Evolutionary conservation across 2,329 filamentous ascomycete genomes (phyloP), one percentile per base, ranked within the genome.

Genomic region (Epicoccum sorghinum): DNA sequence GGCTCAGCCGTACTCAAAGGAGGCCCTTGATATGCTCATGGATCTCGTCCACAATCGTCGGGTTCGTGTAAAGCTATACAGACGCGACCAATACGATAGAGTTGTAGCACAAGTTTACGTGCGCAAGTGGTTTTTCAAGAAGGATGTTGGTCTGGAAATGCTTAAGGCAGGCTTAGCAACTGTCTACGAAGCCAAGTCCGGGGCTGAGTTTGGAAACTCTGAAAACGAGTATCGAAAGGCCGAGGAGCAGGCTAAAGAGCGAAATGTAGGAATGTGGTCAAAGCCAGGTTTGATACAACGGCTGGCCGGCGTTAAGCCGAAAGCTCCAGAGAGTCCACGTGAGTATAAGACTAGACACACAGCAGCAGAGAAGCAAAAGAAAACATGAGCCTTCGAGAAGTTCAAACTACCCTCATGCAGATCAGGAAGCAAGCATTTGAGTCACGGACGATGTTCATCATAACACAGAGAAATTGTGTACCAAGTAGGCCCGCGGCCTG

Each of bases 71-170:
- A 87, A 89, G 66, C 83, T 97, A 46, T 91, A 93, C 76, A 87
- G 86, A 55, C 85, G 87, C 47, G 96, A 99, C 73, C 95, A 98
- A 71, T 99, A 98, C 74, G 89, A 93, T 61, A 88, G 95, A 40
- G 86, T 96, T 5, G 91, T 99, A 1, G 92, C 89, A 13, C 95
- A 90, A 0, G 93, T 93, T 0, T 90, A 86, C 66, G 85, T 93
- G 29, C 84, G 91, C 42, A 83, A 81, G 51, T 75, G 86, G 65
- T 75, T 91, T 8, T 81, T 90, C 55, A 86, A 86, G 62, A 84
- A 83, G 53, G 93, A 99, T 73, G 89, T 99, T 4, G 92, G 93
- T 3, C 78, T 93, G 57, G 89, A 96, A 74, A 96, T 99, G 93
- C 77, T 99, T 58, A 90, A 86, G 77, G 82, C 79, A 22, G 95